Conservation (phyloP, 257 asterid species). For the Jacaranda copaia region DNA sequence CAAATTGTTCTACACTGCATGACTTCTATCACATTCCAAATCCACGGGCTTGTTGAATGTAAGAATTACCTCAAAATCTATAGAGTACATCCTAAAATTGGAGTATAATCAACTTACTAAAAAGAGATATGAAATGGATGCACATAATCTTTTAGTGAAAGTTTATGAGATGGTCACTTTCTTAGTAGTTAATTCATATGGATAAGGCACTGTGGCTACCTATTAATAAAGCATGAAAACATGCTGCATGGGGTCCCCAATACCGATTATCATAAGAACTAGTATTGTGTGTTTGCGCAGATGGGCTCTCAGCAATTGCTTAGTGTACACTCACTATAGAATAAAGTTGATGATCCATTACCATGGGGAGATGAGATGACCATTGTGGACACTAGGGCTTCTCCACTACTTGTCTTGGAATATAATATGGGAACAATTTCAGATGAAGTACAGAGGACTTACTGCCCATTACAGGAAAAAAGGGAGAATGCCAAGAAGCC, state of each 20-base stretch:
- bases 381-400: conserved; percentile 2
- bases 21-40: neutral
- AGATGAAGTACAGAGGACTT: conserved; percentile 3
- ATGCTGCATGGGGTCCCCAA: too few relatives aligned
- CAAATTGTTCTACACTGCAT: neutral
- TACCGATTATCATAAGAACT: too few relatives aligned
- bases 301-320: neutral
- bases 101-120: too few relatives aligned
- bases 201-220: too few relatives aligned
- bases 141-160: too few relatives aligned
- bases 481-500: conserved; percentile 25
- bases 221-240: too few relatives aligned
- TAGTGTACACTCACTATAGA: conserved; percentile 25
- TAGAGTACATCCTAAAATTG: too few relatives aligned
- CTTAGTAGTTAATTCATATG: too few relatives aligned
- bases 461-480: conserved; percentile 34
- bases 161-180: too few relatives aligned
- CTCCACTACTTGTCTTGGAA: neutral
- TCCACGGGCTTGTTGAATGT: too few relatives aligned
- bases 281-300: neutral
- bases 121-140: too few relatives aligned
- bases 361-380: conserved; percentile 3
- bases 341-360: conserved; percentile 20
- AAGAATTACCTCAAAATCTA: too few relatives aligned
- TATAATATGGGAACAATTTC: conserved; percentile 6